Evolutionary conservation across 2,329 filamentous ascomycete genomes (phyloP), one percentile per base, ranked within the genome.

Genomic region (Aspergillus novoparasiticus): DNA sequence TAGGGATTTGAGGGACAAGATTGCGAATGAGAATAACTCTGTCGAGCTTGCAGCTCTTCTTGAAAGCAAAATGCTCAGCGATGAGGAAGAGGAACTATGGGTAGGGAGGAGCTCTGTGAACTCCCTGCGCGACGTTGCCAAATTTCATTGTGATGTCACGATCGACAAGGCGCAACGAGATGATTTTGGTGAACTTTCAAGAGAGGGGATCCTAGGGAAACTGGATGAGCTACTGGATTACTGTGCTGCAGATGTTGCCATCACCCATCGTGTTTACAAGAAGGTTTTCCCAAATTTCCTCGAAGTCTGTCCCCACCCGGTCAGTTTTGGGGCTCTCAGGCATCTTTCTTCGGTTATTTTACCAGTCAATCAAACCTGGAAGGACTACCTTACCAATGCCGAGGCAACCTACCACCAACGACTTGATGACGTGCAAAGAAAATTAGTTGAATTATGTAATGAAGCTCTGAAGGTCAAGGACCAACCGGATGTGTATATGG

Each of bases 51-150:
- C 89, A 2, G 83, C 87, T 53, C 79, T 97, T 39, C 79, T 98
- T 4, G 87, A 90, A 64, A 89, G 86, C 59, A 86, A 87, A 46
- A 84, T 86, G 60, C 77, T 92, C 54, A 85, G 83, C 12, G 90
- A 96, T 61, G 92, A 97, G 68, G 94, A 98, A 74, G 93, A 96
- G 73, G 95, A 99, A 72, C 81, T 97, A 0, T 99, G 95, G 95
- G 92, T 99, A 4, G 93, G 93, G 59, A 86, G 93, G 75, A 98
- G 94, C 75, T 97, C 95, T 0, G 87, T 97, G 72, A 99, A 99
- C 79, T 99, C 95, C 0, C 81, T 99, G 45, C 87, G 94, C 23
- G 95, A 99, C 72, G 95, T 99, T 6, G 96, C 95, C 65, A 93
- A 97, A 75, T 99, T 99, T 67, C 95, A 99, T 75, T 92, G 97